phyloP scores from a whole-genome alignment of 2,329 filamentous ascomycete species.

The Amesomyces nigricolor region DNA sequence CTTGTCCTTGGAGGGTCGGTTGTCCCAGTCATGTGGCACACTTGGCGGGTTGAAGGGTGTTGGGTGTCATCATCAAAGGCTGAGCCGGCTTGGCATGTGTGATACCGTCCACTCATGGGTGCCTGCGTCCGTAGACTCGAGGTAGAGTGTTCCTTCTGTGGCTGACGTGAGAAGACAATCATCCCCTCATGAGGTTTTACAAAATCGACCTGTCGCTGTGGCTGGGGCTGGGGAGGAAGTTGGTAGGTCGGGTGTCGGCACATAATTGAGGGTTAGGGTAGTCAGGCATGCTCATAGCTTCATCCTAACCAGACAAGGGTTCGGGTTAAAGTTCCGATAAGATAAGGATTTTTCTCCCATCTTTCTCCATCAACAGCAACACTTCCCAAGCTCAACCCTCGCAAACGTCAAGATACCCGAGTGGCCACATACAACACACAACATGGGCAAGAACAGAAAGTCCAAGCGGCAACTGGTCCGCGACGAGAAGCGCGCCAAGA shows the following conservation, averaged over 20 bases:
- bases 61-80: constrained; percentile 8
- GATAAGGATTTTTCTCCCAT: constrained; percentile 13
- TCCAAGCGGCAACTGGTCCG: constrained; percentile 35
- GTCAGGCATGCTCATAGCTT: background rate
- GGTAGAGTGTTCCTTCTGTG: too few species aligned
- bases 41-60: too few species aligned
- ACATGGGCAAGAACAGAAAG: constrained; percentile 34
- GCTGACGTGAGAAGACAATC: too few species aligned
- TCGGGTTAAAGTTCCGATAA: constrained; percentile 10
- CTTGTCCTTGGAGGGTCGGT: background rate
- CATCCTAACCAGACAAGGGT: background rate
- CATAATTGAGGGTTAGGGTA: too few species aligned
- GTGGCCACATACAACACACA: background rate
- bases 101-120: background rate
- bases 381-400: background rate
- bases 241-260: too few species aligned
- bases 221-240: too few species aligned
- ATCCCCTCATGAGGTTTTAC: too few species aligned
- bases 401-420: background rate
- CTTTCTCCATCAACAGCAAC: background rate
- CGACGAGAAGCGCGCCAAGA: constrained; percentile 36
- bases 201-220: too few species aligned
- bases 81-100: constrained; percentile 9
- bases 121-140: too few species aligned
- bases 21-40: constrained; percentile 9